Percentiles rank a stretch among this genome's conserved stretches.
Evolutionary conservation across 768 basidiomycete genomes (phyloP).

Genomic region (Termitomyces sp.): DNA sequence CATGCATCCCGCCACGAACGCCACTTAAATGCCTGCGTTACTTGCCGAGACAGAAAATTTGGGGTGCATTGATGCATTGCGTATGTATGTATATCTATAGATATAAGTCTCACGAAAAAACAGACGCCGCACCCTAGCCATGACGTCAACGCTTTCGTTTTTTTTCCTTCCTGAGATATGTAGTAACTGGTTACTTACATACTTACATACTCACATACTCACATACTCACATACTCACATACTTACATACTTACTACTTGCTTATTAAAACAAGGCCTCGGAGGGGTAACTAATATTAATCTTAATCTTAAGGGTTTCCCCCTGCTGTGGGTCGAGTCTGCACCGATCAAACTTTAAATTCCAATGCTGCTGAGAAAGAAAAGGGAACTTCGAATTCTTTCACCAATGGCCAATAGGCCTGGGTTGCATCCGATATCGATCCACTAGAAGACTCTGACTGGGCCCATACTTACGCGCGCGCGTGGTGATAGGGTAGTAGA

Average conservation of each 20-base stretch:
- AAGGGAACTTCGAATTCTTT: neutral
- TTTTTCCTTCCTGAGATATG: neutral
- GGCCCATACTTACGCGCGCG: too few species aligned
- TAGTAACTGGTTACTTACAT: too few species aligned
- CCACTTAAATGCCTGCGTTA: neutral
- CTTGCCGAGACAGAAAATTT: neutral
- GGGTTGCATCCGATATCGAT: neutral
- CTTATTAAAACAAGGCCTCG: neutral
- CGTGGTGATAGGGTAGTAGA: neutral
- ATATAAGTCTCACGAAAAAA: too few species aligned
- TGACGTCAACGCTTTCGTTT: neutral
- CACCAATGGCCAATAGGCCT: neutral
- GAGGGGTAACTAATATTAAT: neutral
- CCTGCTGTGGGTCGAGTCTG: neutral
- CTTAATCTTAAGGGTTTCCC: neutral
- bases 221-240: too few species aligned
- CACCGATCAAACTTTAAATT: conserved; percentile 2
- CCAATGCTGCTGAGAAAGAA: neutral
- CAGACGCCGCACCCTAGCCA: neutral
- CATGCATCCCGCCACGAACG: neutral
- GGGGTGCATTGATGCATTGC: too few species aligned
- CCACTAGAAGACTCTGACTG: too few species aligned
- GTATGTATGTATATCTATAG: too few species aligned
- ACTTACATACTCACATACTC: too few species aligned
- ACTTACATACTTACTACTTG: too few species aligned